Percentiles rank a stretch among this genome's conserved stretches.
Evolutionary conservation across 345 rosid species (phyloP).

Genomic region (Salix brachista): DNA sequence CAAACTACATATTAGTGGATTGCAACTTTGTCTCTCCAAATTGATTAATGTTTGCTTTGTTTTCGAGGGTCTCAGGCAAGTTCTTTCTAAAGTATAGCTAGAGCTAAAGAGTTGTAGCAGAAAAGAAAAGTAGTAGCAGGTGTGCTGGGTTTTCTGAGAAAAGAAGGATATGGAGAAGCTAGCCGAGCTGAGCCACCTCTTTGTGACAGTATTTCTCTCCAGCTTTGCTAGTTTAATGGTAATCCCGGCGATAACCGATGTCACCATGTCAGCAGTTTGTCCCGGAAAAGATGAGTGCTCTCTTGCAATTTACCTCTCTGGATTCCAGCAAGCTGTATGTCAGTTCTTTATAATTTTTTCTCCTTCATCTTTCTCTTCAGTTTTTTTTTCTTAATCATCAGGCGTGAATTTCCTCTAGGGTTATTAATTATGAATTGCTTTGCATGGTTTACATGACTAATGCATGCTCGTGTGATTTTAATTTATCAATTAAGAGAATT

Average conservation of each 20-base stretch:
- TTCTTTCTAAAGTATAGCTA: not conserved
- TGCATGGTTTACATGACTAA: not conserved
- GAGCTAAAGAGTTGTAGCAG: not conserved
- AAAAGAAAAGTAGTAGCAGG: not conserved
- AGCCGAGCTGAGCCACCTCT: constrained; percentile 41
- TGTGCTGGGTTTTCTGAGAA: not conserved
- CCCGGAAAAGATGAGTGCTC: constrained; percentile 67
- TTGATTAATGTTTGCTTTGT: not conserved
- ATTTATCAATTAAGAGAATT: not conserved
- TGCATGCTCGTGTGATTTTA: not conserved
- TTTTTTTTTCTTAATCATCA: no score
- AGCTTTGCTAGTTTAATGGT: constrained; percentile 37
- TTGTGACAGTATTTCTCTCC: constrained; percentile 56
- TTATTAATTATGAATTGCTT: not conserved
- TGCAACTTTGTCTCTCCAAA: not conserved
- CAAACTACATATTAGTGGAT: no score
- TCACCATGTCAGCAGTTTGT: constrained; percentile 77
- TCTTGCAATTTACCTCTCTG: constrained; percentile 78
- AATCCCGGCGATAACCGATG: constrained; percentile 66
- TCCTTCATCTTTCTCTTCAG: not conserved
- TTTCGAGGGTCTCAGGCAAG: not conserved
- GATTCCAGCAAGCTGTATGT: constrained; percentile 78
- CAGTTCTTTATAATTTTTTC: not conserved
- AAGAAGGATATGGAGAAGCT: constrained; percentile 22
- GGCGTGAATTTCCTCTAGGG: not conserved